A percentile compares a stretch with the other conserved stretches of the same genome.
Conservation (phyloP, 257 asterid genomes). For the Echium plantagineum region DNA sequence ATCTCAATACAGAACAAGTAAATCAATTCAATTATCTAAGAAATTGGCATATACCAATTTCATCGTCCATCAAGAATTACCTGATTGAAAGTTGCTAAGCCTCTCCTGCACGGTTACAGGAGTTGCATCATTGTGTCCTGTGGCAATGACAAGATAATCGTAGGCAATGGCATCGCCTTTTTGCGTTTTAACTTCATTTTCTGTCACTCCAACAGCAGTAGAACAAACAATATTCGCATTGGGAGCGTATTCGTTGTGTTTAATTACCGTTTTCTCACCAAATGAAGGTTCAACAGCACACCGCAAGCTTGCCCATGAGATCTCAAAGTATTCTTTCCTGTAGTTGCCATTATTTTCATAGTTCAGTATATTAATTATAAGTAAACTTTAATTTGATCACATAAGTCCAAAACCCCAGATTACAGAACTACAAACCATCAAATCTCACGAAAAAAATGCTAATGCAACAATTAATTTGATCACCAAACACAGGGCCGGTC, state of each 20-base stretch:
- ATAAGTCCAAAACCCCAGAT: no score
- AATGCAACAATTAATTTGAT: no score
- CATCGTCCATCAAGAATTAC: conserved; percentile 14
- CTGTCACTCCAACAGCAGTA: conserved; percentile 49
- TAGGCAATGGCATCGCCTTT: conserved; percentile 43
- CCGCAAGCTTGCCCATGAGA: conserved; percentile 80
- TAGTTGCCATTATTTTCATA: background rate
- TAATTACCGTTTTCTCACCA: conserved; percentile 56
- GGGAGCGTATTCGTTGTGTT: conserved; percentile 60
- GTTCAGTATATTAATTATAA: background rate
- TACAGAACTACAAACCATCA: no score
- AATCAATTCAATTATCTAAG: no score
- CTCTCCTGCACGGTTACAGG: conserved; percentile 36
- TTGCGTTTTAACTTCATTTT: conserved; percentile 43
- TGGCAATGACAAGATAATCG: conserved; percentile 83
- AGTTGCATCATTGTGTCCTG: conserved; percentile 51
- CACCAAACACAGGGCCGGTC: no score
- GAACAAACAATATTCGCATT: conserved; percentile 44
- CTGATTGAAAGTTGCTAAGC: conserved; percentile 48
- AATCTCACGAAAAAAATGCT: no score
- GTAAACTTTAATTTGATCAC: background rate
- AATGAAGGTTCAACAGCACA: conserved; percentile 77
- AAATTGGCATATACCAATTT: background rate
- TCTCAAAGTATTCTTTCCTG: conserved; percentile 83
- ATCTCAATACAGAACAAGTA: background rate